phyloP scores from a whole-genome alignment of 1,284 basidiomycete genomes.

The Moniliophthora roreri region DNA sequence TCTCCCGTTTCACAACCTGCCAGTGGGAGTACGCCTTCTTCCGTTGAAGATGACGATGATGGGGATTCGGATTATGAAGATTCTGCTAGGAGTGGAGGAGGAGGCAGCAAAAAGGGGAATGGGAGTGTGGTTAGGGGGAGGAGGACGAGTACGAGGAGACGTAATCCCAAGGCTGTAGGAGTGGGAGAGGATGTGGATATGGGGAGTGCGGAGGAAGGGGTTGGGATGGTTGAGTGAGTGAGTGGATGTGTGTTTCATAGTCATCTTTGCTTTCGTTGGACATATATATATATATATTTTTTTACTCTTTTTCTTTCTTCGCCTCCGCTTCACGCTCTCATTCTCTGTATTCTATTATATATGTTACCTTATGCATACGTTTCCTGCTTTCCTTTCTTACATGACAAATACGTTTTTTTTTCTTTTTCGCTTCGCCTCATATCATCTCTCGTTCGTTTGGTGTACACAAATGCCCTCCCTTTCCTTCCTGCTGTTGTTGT shows the following conservation, averaged over 20 bases:
- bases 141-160: not conserved
- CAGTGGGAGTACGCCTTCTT: not conserved
- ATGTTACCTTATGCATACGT: too few relatives aligned
- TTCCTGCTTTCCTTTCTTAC: too few relatives aligned
- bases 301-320: not conserved
- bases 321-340: not conserved
- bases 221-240: constrained; percentile 15
- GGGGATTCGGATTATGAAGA: not conserved
- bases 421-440: too few relatives aligned
- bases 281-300: not conserved
- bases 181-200: constrained; percentile 16
- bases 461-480: too few relatives aligned
- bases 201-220: constrained; percentile 16
- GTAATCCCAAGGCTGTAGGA: not conserved
- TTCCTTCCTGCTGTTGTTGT: too few relatives aligned
- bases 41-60: constrained; percentile 2
- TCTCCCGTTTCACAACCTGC: not conserved
- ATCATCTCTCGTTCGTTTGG: too few relatives aligned
- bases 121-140: not conserved
- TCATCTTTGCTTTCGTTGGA: not conserved
- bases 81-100: not conserved
- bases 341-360: too few relatives aligned
- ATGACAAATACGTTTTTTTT: too few relatives aligned
- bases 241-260: too few relatives aligned
- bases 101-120: not conserved